These are phyloP conservation scores for Tuber indicum DNA, from an alignment of 495 filamentous ascomycete species.

Conservation along the genomic window DNA sequence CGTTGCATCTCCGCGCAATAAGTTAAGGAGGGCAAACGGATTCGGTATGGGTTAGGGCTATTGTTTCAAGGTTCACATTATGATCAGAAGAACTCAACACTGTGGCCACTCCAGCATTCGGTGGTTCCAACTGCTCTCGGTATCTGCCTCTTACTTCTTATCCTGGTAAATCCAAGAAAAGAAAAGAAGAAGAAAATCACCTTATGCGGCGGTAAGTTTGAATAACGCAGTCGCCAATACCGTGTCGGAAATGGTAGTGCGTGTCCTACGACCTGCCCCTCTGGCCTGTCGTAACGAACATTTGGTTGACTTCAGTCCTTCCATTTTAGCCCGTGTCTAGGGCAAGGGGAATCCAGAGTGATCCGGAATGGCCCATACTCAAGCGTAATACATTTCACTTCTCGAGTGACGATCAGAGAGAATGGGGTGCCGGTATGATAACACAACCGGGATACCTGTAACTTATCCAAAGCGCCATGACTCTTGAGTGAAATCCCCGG, in stretches of 20 bases:
- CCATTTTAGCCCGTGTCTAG: not conserved
- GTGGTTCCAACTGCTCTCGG: not conserved
- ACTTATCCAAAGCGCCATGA: not conserved
- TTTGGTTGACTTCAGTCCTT: not conserved
- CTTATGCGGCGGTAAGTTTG: not conserved
- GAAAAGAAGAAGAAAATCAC: not conserved
- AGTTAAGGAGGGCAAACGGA: not conserved
- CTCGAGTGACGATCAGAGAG: not conserved
- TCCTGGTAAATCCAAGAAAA: not conserved
- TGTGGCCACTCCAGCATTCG: not conserved
- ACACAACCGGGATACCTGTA: not conserved
- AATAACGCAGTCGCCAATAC: not conserved
- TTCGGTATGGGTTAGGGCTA: not conserved
- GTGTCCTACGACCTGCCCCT: not conserved
- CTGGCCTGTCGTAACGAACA: not conserved
- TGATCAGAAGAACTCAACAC: not conserved
- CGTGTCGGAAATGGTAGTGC: not conserved
- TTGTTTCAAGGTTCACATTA: not conserved
- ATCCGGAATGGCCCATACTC: not conserved
- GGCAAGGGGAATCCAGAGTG: not conserved
- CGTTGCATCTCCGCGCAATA: not conserved
- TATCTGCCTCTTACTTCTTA: not conserved
- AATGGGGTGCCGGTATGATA: not conserved
- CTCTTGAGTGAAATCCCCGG: not conserved
- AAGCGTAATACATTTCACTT: not conserved